phyloP scores from a whole-genome alignment of 768 basidiomycete genomes.

The Gymnopilus junonius region DNA sequence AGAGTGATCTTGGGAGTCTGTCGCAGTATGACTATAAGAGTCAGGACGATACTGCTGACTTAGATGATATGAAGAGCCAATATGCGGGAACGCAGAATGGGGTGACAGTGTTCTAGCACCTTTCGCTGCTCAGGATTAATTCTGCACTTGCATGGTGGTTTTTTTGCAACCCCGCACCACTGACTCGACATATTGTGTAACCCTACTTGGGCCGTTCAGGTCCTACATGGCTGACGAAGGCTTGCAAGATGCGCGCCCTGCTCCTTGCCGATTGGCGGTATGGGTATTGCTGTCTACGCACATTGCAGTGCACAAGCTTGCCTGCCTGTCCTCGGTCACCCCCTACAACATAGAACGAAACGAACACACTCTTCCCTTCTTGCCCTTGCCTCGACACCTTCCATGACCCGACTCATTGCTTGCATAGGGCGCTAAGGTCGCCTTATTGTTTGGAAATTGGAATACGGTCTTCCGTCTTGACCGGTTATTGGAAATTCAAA shows the following conservation, averaged over 20 bases:
- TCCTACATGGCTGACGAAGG: background rate
- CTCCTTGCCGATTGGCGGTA: background rate
- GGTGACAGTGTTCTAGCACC: slow-evolving; percentile 76
- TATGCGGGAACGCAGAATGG: slow-evolving; percentile 86
- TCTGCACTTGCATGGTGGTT: slow-evolving; percentile 1
- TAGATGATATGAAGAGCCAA: slow-evolving; percentile 89
- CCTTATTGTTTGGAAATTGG: background rate
- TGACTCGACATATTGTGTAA: background rate
- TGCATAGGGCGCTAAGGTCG: background rate
- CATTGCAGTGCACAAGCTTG: background rate
- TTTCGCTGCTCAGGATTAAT: background rate
- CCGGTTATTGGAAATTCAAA: background rate
- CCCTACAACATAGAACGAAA: background rate
- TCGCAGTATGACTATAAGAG: slow-evolving; percentile 87
- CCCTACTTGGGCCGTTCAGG: background rate
- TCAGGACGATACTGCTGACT: slow-evolving; percentile 79
- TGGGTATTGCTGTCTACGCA: background rate
- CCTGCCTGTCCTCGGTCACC: background rate
- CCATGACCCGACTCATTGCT: background rate
- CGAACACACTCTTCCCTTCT: background rate
- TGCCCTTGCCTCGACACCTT: background rate
- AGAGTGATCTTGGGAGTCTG: slow-evolving; percentile 79
- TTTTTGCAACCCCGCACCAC: background rate
- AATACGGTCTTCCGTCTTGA: background rate
- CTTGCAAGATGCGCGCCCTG: background rate